Evolutionary conservation across 2,329 filamentous ascomycete genomes (phyloP).

Genomic region (Verticillium alfalfae): DNA sequence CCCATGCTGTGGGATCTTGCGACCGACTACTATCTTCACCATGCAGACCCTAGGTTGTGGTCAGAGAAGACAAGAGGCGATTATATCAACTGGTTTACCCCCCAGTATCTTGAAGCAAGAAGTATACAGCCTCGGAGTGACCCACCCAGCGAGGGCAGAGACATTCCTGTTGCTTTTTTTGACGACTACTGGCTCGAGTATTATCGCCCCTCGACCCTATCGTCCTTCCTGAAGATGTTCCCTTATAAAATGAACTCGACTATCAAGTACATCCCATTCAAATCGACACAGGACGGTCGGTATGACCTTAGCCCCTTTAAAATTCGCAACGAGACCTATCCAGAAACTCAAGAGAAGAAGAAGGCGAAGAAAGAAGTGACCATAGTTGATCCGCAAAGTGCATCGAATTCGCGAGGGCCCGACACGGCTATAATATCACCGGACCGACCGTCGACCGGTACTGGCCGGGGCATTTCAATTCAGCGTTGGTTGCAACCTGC

Average conservation of each 20-base stretch:
- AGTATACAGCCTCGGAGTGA: slow-evolving; percentile 37
- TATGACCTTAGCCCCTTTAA: slow-evolving; percentile 88
- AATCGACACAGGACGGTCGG: slow-evolving; percentile 63
- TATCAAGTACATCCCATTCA: slow-evolving; percentile 74
- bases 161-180: slow-evolving; percentile 53
- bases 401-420: slow-evolving; percentile 21
- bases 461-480: slow-evolving; percentile 20
- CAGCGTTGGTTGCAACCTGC: slow-evolving; percentile 57
- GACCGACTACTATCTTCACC: slow-evolving; percentile 94
- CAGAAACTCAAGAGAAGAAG: slow-evolving; percentile 56
- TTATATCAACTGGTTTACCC: slow-evolving; percentile 89
- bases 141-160: slow-evolving; percentile 24
- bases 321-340: slow-evolving; percentile 61
- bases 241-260: slow-evolving; percentile 89
- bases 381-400: slow-evolving; percentile 56
- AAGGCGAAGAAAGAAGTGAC: slow-evolving; percentile 62
- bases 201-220: slow-evolving; percentile 82
- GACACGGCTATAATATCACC: slow-evolving; percentile 27
- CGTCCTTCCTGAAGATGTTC: slow-evolving; percentile 88
- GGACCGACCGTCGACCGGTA: slow-evolving; percentile 24
- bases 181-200: slow-evolving; percentile 99
- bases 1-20: slow-evolving; percentile 96
- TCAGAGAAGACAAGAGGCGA: slow-evolving; percentile 55
- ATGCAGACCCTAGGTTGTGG: slow-evolving; percentile 74
- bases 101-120: slow-evolving; percentile 30